A percentile compares a stretch with the other conserved stretches of the same genome.
phyloP scores from a whole-genome alignment of 352 stramenopile species.

The Pythium myriotylum region DNA sequence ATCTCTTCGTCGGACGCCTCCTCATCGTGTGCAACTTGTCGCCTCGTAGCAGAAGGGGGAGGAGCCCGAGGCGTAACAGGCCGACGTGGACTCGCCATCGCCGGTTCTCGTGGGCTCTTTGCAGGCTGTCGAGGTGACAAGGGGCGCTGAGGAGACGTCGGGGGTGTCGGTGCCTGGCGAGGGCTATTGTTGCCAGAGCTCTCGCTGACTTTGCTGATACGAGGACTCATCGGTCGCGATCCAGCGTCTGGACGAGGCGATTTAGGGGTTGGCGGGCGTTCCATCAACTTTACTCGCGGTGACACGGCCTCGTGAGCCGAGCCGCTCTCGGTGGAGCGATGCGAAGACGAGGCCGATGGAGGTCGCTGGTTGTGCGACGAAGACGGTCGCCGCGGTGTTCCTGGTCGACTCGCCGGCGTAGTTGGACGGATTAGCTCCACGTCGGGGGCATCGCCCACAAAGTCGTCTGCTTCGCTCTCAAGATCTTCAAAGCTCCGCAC shows the following conservation, averaged over 20 bases:
- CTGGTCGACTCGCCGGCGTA: conserved; percentile 7
- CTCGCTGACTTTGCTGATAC: conserved; percentile 5
- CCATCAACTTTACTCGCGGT: not conserved
- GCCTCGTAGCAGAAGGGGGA: not conserved
- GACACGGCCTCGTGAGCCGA: not conserved
- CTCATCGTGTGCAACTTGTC: too few relatives aligned
- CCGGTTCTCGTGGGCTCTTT: not conserved
- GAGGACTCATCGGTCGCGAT: conserved; percentile 17
- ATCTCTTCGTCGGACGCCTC: too few relatives aligned
- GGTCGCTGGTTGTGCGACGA: not conserved
- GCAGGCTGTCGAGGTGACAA: conserved; percentile 5
- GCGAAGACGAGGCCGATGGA: conserved; percentile 3
- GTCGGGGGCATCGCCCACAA: not conserved
- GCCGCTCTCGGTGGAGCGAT: not conserved
- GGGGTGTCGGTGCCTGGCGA: not conserved
- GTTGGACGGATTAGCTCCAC: not conserved
- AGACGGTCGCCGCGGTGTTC: conserved; percentile 7
- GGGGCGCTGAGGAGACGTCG: not conserved
- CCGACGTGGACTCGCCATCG: conserved; percentile 8
- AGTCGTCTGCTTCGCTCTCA: conserved; percentile 10
- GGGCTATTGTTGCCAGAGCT: conserved; percentile 7
- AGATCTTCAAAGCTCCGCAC: conserved; percentile 47
- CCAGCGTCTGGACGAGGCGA: conserved; percentile 12
- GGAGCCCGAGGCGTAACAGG: conserved; percentile 7
- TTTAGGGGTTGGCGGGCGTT: conserved; percentile 15